These are phyloP conservation scores for Zizania latifolia DNA, from an alignment of 176 grass and related monocot genomes.

Conservation along the genomic window DNA sequence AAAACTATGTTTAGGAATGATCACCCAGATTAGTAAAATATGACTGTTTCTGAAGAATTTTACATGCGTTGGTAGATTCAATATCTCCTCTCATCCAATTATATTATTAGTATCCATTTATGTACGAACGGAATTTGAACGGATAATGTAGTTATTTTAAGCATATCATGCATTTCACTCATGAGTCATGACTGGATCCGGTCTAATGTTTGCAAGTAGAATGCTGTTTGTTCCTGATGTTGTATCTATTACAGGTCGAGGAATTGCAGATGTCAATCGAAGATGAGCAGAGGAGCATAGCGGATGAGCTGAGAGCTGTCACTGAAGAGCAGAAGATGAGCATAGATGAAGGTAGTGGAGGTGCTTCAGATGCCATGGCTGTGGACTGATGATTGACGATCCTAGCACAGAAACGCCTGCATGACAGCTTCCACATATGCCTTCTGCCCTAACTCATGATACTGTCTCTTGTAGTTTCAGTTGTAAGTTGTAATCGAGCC, in stretches of 20 bases:
- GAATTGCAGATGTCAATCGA: constrained; percentile 74
- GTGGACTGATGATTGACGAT: constrained; percentile 52
- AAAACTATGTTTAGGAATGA: background rate
- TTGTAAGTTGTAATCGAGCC: background rate
- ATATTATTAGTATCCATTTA: background rate
- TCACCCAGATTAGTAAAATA: background rate
- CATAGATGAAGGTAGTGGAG: constrained; percentile 56
- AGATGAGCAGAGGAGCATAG: constrained; percentile 73
- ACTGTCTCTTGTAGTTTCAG: constrained; percentile 7
- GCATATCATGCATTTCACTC: background rate
- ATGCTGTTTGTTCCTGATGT: background rate
- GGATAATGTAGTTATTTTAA: background rate
- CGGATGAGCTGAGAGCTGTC: constrained; percentile 53
- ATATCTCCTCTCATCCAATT: background rate
- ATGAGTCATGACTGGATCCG: background rate
- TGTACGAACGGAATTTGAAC: background rate
- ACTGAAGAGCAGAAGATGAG: constrained; percentile 53
- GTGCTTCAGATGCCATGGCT: constrained; percentile 75
- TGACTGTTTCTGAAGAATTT: background rate
- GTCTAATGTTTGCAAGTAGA: background rate
- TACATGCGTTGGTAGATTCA: background rate
- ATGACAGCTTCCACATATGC: background rate
- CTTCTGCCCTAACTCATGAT: background rate
- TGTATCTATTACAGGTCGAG: constrained; percentile 50
- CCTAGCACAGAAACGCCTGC: background rate